Evolutionary conservation across 2,329 filamentous ascomycete genomes (phyloP), one percentile per base, ranked within the genome.

Genomic region (Raffaelea albimanens): DNA sequence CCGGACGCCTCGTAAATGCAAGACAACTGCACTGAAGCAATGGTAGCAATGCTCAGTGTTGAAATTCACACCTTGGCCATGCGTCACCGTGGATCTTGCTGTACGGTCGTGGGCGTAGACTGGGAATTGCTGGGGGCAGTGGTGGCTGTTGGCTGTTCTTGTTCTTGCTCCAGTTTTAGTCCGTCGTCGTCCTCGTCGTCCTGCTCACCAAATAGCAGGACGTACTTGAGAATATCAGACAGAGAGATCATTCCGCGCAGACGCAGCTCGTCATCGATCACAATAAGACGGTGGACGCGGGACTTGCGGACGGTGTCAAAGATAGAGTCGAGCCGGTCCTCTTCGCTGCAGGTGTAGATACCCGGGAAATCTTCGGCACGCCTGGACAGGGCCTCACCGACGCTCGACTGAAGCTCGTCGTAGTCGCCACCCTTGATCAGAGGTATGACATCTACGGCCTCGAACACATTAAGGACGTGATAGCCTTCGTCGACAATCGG

Each of bases 221-320:
- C 87, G 63, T 98, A 96, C 59, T 95, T 89, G 56, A 98, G 77
- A 55, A 98, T 96, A 67, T 98, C 93, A 50, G 91, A 97, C 47
- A 98, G 73, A 7, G 90, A 96, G 51, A 98, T 82, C 47, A 98
- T 80, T 42, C 93, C 93, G 63, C 84, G 86, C 47, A 98, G 78
- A 56, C 83, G 82, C 61, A 83, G 87, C 45, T 90, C 78, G 55
- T 96, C 89, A 64, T 98, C 90, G 49, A 98, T 87, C 43, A 98
- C 85, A 48, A 97, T 83, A 54, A 98, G 73, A 53, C 93, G 80
- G 67, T 98, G 93, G 23, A 98, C 91, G 52, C 94, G 79, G 41
- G 90, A 95, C 68, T 91, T 94, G 56, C 91, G 86, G 56, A 98
- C 87, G 1, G 93, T 97, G 64, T 96, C 90, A 63, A 97, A 97